Percentiles rank a stretch among this genome's conserved stretches.
phyloP scores from a whole-genome alignment of 73 alveolate species.

The Tetrahymena thermophila region DNA sequence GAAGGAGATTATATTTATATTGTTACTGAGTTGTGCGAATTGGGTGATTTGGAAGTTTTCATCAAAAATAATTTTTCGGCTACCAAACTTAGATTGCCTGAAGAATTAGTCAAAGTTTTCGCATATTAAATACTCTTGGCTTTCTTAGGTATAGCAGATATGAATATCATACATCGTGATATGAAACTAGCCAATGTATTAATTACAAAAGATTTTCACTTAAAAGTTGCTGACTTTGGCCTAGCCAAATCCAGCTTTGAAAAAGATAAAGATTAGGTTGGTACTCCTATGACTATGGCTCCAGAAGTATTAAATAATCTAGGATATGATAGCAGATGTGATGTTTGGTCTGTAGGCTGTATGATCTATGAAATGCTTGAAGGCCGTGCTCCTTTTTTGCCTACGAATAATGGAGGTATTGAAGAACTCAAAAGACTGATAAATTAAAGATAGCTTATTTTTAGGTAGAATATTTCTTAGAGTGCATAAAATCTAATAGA shows the following conservation, averaged over 20 bases:
- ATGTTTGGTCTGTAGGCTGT: background rate
- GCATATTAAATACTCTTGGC: conserved; percentile 9
- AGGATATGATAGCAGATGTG: background rate
- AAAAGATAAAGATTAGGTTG: background rate
- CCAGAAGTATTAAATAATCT: background rate
- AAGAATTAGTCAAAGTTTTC: conserved; percentile 3
- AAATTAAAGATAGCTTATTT: background rate
- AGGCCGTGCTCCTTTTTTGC: background rate
- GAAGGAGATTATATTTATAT: background rate
- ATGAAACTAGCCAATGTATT: conserved; percentile 15
- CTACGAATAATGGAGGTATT: background rate
- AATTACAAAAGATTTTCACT: background rate
- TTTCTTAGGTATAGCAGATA: conserved; percentile 7
- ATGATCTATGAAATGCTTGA: background rate
- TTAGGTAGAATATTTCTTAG: background rate
- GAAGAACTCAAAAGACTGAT: background rate
- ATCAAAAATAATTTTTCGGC: background rate
- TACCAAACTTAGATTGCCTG: background rate
- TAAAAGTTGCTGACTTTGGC: conserved; percentile 62
- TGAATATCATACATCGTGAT: conserved; percentile 27
- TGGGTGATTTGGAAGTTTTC: background rate
- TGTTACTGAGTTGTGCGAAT: background rate
- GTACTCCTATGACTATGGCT: background rate
- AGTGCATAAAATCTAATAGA: background rate
- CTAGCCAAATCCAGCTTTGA: conserved; percentile 52